Conservation (phyloP, 1,284 basidiomycete species). For the Rhodotorula sp. region DNA sequence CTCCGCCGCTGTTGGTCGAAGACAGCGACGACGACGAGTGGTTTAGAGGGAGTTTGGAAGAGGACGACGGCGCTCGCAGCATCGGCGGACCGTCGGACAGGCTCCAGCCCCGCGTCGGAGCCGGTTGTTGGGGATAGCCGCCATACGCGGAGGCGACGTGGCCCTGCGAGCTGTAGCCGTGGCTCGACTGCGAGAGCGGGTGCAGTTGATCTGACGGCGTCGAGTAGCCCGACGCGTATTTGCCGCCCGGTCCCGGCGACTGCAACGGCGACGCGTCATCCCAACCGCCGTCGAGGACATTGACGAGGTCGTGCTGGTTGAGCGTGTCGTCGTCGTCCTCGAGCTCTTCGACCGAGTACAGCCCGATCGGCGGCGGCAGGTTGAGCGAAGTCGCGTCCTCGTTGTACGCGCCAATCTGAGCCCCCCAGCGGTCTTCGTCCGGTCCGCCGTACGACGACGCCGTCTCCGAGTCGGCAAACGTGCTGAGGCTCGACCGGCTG, state of each 20-base stretch:
- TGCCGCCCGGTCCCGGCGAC: not conserved
- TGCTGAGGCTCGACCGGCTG: constrained; percentile 57
- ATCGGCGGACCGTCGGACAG: constrained; percentile 24
- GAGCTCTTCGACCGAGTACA: constrained; percentile 44
- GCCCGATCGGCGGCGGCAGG: constrained; percentile 73
- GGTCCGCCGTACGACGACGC: constrained; percentile 62
- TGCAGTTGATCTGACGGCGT: constrained; percentile 21
- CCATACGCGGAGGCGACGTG: not conserved
- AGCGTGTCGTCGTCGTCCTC: constrained; percentile 49
- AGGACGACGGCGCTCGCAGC: constrained; percentile 13
- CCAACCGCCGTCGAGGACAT: constrained; percentile 83
- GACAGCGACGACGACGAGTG: constrained; percentile 20
- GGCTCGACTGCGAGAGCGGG: not conserved
- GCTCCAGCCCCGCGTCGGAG: constrained; percentile 24
- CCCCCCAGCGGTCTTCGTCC: constrained; percentile 91
- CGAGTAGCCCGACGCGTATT: constrained; percentile 23
- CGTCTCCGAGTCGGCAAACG: constrained; percentile 53
- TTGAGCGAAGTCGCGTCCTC: constrained; percentile 60
- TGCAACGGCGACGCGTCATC: constrained; percentile 56
- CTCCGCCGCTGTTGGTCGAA: not conserved
- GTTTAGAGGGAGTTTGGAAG: constrained; percentile 4
- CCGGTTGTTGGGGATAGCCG: not conserved
- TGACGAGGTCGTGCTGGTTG: constrained; percentile 72
- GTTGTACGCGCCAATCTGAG: constrained; percentile 81
- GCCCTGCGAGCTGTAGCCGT: not conserved